phyloP scores from a whole-genome alignment of 257 asterid species.

The Ilex aquifolium region DNA sequence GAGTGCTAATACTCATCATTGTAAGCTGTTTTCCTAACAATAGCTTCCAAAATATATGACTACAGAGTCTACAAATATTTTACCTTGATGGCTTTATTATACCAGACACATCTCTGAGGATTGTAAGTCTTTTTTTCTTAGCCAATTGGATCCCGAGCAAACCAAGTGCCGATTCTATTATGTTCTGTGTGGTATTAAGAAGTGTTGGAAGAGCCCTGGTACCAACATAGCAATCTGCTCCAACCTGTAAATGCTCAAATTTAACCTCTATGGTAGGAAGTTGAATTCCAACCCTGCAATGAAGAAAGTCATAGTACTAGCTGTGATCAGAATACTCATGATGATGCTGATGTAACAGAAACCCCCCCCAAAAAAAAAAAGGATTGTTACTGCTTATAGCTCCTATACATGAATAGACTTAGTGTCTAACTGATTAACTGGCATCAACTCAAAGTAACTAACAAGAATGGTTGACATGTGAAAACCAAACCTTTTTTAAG shows the following conservation, averaged over 20 bases:
- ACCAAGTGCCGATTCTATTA: conserved; percentile 35
- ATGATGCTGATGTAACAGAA: neutral
- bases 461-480: neutral
- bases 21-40: neutral
- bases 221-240: conserved; percentile 58
- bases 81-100: conserved; percentile 67
- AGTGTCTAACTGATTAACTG: neutral
- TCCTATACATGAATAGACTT: too few relatives aligned
- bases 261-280: conserved; percentile 62
- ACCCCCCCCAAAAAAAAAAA: neutral
- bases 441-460: neutral
- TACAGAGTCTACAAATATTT: neutral
- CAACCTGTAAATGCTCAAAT: conserved; percentile 43
- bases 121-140: conserved; percentile 47
- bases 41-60: neutral
- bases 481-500: too few relatives aligned
- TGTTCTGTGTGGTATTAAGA: conserved; percentile 44
- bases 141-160: conserved; percentile 38
- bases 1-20: too few relatives aligned
- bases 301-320: neutral
- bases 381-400: too few relatives aligned
- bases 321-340: neutral
- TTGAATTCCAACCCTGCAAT: conserved; percentile 52
- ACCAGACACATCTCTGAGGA: conserved; percentile 55
- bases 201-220: conserved; percentile 65